phyloP scores from a whole-genome alignment of 75 land plant genomes.

The Picea sitchensis region DNA sequence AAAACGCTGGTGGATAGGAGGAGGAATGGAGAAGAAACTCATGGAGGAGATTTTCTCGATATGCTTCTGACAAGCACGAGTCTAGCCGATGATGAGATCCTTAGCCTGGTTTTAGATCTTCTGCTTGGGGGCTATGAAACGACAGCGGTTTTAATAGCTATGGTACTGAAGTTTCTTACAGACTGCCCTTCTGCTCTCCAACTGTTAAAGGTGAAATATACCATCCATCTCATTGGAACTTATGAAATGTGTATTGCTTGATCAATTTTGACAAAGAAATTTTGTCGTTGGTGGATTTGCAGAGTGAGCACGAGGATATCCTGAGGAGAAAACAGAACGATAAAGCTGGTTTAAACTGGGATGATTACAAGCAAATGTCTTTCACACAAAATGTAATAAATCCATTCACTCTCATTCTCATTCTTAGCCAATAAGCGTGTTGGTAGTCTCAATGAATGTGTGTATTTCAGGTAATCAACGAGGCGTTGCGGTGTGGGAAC shows the following conservation, averaged over 20 bases:
- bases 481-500: constrained; percentile 65
- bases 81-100: constrained; percentile 37
- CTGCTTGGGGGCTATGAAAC: constrained; percentile 66
- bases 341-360: constrained; percentile 19
- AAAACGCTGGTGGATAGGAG: constrained; percentile 31
- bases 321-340: too few species aligned
- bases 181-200: constrained; percentile 29
- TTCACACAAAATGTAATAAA: constrained; percentile 49
- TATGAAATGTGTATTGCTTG: too few species aligned
- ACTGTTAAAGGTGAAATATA: constrained; percentile 32
- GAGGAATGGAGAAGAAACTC: constrained; percentile 3
- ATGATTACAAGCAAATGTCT: constrained; percentile 59
- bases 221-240: too few species aligned
- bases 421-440: not conserved
- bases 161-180: constrained; percentile 39
- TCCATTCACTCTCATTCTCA: not conserved
- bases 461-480: constrained; percentile 42
- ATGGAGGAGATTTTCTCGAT: constrained; percentile 45
- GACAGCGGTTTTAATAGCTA: constrained; percentile 40
- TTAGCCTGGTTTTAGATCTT: constrained; percentile 54
- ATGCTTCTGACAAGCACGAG: constrained; percentile 24
- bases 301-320: too few species aligned
- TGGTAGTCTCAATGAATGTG: not conserved
- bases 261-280: too few species aligned
- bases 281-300: too few species aligned